Conservation (phyloP, 805 yeast species). For the Candida coleopterorum region DNA sequence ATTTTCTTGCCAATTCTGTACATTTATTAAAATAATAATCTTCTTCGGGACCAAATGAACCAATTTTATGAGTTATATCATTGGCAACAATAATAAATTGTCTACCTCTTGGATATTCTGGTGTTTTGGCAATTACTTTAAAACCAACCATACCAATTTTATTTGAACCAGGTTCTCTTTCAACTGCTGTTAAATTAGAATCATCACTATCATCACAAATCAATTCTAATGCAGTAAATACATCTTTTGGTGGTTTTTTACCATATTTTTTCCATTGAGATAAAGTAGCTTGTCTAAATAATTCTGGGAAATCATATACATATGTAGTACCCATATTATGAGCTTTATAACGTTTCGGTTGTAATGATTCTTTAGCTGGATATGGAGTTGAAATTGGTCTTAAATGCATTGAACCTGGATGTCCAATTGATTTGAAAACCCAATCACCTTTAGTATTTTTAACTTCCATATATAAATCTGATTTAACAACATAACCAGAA, state of each 20-base stretch:
- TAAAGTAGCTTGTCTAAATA: constrained; percentile 87
- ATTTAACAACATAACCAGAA: constrained; percentile 94
- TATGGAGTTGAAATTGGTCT: constrained; percentile 94
- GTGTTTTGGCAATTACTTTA: constrained; percentile 84
- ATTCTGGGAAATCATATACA: constrained; percentile 97
- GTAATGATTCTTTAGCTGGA: constrained; percentile 96
- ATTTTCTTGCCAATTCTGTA: constrained; percentile 83
- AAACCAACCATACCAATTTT: constrained; percentile 97
- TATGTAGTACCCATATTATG: constrained; percentile 98
- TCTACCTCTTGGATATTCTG: constrained; percentile 96
- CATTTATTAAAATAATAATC: constrained; percentile 89
- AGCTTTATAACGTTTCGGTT: constrained; percentile 98
- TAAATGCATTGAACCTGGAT: constrained; percentile 96
- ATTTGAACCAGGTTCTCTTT: constrained; percentile 95
- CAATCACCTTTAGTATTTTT: constrained; percentile 91
- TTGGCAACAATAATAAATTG: constrained; percentile 89
- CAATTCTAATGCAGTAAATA: constrained; percentile 75
- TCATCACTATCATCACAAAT: constrained; percentile 76
- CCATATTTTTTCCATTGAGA: constrained; percentile 77
- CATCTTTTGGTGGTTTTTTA: constrained; percentile 67
- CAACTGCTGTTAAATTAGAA: constrained; percentile 65
- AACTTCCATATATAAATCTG: constrained; percentile 91
- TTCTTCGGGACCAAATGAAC: constrained; percentile 97
- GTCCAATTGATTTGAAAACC: constrained; percentile 93
- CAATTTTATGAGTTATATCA: constrained; percentile 96